These are phyloP conservation scores for Aureobasidium sp. DNA, from an alignment of 2,329 filamentous ascomycete species.

Conservation along the genomic window DNA sequence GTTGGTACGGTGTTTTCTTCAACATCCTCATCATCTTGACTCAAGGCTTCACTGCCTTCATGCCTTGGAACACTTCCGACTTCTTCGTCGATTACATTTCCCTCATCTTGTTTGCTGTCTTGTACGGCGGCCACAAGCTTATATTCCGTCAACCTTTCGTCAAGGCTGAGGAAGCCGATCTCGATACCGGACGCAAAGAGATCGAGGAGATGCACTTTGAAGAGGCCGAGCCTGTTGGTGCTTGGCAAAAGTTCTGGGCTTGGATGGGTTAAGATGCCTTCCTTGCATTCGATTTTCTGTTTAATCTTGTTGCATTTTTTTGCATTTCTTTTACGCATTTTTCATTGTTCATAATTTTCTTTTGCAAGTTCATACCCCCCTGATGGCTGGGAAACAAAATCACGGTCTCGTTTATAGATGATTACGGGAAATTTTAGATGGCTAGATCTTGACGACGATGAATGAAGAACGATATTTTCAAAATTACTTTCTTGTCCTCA, in stretches of 20 bases:
- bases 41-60: conserved; percentile 42
- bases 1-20: conserved; percentile 60
- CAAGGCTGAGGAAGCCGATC: conserved; percentile 35
- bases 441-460: not conserved
- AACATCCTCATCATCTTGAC: conserved; percentile 35
- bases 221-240: conserved; percentile 26
- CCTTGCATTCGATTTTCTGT: not conserved
- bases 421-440: too few relatives aligned
- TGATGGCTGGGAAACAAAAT: not conserved
- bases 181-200: conserved; percentile 35
- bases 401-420: not conserved
- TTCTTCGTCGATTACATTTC: conserved; percentile 72
- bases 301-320: not conserved
- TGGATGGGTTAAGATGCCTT: conserved; percentile 13
- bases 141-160: conserved; percentile 41
- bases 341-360: not conserved
- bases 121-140: conserved; percentile 68
- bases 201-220: conserved; percentile 30
- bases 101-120: conserved; percentile 54
- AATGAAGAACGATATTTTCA: not conserved
- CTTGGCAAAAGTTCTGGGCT: conserved; percentile 28
- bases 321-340: not conserved
- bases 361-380: not conserved
- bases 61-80: conserved; percentile 58
- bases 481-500: too few relatives aligned